phyloP scores from a whole-genome alignment of 805 yeast species.

The Komagataella populi region DNA sequence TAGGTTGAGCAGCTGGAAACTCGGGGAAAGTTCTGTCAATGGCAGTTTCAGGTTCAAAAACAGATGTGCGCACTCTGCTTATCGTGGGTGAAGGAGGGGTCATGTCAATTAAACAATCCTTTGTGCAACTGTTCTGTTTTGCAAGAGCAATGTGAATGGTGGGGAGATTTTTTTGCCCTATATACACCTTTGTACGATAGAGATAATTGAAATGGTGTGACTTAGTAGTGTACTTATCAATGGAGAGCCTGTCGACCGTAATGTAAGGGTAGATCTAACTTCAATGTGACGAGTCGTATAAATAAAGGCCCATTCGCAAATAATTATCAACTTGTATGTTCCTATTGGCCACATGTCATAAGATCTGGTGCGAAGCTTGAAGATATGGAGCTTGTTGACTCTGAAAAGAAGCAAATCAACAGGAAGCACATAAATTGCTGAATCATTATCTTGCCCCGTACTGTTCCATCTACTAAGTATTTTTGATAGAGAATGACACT shows the following conservation, averaged over 20 bases:
- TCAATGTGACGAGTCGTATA: background rate
- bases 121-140: constrained; percentile 21
- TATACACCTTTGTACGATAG: background rate
- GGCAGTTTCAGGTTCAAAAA: constrained; percentile 59
- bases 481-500: too few relatives aligned
- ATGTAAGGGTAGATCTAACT: background rate
- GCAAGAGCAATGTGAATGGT: constrained; percentile 22
- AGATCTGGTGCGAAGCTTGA: too few relatives aligned
- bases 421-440: too few relatives aligned
- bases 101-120: background rate
- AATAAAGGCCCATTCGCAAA: too few relatives aligned
- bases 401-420: too few relatives aligned
- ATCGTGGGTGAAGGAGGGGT: constrained; percentile 8
- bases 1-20: constrained; percentile 60
- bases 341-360: too few relatives aligned
- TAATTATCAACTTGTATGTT: too few relatives aligned
- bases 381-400: too few relatives aligned
- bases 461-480: too few relatives aligned
- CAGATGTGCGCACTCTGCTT: constrained; percentile 41
- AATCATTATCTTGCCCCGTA: too few relatives aligned
- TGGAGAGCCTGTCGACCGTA: background rate
- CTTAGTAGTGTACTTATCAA: background rate
- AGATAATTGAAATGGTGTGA: background rate
- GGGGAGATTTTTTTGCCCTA: constrained; percentile 7
- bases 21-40: constrained; percentile 68